Evolutionary conservation across 345 rosid genomes (phyloP).

Genomic region (Ceriops tagal): DNA sequence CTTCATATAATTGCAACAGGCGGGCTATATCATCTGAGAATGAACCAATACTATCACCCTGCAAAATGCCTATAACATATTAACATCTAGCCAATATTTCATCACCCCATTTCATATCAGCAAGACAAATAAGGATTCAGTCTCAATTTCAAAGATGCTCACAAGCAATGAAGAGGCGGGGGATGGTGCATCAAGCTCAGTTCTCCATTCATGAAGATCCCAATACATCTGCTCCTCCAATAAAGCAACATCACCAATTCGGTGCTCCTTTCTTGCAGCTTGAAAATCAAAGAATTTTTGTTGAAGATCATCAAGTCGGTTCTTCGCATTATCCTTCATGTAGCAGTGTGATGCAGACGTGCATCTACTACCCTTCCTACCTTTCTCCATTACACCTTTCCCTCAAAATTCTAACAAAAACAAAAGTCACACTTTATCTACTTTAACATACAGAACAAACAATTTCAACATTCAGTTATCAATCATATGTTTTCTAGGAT

Average conservation of each 20-base stretch:
- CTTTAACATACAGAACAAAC: no score
- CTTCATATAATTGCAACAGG: constrained; percentile 49
- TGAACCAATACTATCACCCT: constrained; percentile 64
- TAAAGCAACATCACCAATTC: constrained; percentile 41
- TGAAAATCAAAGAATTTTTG: constrained; percentile 54
- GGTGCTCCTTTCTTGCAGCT: constrained; percentile 60
- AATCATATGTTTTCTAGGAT: no score
- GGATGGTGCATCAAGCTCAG: constrained; percentile 60
- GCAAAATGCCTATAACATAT: constrained; percentile 18
- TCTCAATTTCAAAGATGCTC: constrained; percentile 17
- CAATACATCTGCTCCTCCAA: constrained; percentile 69
- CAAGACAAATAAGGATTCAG: neutral
- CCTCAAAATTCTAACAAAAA: neutral
- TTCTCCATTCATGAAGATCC: constrained; percentile 64
- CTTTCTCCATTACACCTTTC: constrained; percentile 33
- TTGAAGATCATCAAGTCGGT: constrained; percentile 53
- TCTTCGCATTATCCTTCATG: constrained; percentile 56
- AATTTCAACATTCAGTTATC: no score
- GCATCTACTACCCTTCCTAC: constrained; percentile 42
- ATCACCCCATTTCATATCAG: constrained; percentile 1
- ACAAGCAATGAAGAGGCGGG: constrained; percentile 68
- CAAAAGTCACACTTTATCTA: neutral
- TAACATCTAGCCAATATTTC: neutral
- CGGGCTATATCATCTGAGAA: constrained; percentile 59
- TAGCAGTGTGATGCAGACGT: constrained; percentile 44